Base-by-base conservation (phyloP, 2,329 filamentous ascomycete genomes). In the Didymella arachidicola region DNA sequence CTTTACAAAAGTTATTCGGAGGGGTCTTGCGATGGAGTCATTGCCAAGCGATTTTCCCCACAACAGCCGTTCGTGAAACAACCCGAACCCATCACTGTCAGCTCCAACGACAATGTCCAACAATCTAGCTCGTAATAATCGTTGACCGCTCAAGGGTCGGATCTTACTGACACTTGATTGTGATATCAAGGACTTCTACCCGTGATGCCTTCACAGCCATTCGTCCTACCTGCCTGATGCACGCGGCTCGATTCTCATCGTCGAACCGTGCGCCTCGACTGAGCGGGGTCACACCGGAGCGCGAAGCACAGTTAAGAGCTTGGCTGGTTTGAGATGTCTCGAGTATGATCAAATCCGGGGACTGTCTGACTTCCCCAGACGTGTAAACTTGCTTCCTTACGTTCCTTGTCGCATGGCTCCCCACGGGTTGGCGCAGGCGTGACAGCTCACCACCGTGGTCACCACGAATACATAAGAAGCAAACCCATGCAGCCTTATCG, bases 11-110 rank as follows among this genome's bases (percentile, higher is more conserved):
- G 41, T 55, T 64, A 43, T 43, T 59, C 61, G 59, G 68, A 67
- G 68, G 67, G 68, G 67, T 58, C 34, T 56, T 39, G 26, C 19
- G 30, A 53, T 53, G 46, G 55, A 65, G 59, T 64, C 62, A 61
- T 57, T 50, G 60, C 60, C 60, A 63, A 65, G 62, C 27, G 38
- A 27, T 29, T 29, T n/a, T 52, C 46, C 38, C 57, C 56, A 54
- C 56, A 30, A 27, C 26, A 25, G 38, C 32, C 14, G 32, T 7
- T n/a, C 18, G 19, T 19, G 18, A 19, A 50, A n/a, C 44, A 45
- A 22, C 19, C 27, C 16, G 39, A 46, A 34, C 41, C 45, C 41
- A 27, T 43, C 41, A 27, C n/a, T 14, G 8, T 11, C 16, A 29
- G 2, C 47, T 49, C 26, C 56, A 4, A 16, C 32, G 11, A 27